Evolutionary conservation across 148 eudicot species (phyloP), one percentile per base, ranked within the genome.

Genomic region (Pouteria glomerata): DNA sequence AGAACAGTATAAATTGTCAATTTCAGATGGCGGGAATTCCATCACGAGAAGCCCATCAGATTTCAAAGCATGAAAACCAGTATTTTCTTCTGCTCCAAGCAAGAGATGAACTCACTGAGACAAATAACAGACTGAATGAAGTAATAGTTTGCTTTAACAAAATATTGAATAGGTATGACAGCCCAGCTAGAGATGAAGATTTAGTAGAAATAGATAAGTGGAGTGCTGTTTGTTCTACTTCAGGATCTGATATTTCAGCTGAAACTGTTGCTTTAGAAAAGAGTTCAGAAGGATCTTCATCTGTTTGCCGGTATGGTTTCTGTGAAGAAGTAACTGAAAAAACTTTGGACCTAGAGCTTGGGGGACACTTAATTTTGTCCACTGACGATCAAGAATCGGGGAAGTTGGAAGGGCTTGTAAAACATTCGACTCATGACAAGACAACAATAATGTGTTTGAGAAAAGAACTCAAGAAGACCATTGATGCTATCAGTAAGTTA

Each of bases 41-140:
- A 52, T 18, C 67, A 74, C 7, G 24, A 29, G 66, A 58, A 51
- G 24, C 42, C 24, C 55, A n/a, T 73, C 24, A 66, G 44, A 23
- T 26, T 12, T 51, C 57, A 19, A 53, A 62, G 66, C 66, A 71
- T 63, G 78, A 68, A 53, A 74, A 70, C 42, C 74, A 68, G 69
- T 58, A 52, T 31, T 59, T 71, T 52, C 45, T 76, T 72, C 74
- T 73, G 42, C 35, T 69, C 56, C 69, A 68, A 62, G 70, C 80
- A 70, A 60, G 63, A 44, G 73, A 80, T 42, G 82, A 83, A 78
- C 82, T 85, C 45, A 59, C 59, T 33, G 66, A 80, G 69, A 72
- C 74, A 77, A 80, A 80, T 65, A 39, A 63, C 51, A 80, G 70
- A 63, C 77, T 85, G 55, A 57, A 63, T 57, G 58, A 52, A 26